Evolutionary conservation across 2,329 filamentous ascomycete genomes (phyloP).

Genomic region (Diaporthe longicolla): DNA sequence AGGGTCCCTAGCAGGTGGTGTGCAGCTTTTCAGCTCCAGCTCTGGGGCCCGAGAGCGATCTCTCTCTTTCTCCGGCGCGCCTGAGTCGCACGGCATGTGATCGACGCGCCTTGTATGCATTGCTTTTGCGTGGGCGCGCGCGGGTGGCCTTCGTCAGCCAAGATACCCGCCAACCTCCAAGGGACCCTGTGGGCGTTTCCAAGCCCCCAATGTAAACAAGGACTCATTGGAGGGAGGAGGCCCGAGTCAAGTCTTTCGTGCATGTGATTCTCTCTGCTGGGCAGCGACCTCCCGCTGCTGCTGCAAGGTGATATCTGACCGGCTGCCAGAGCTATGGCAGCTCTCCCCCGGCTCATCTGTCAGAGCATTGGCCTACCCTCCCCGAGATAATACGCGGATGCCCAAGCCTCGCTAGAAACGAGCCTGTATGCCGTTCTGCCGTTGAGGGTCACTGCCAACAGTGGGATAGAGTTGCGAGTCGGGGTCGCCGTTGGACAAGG

Average conservation of each 20-base stretch:
- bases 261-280: neutral
- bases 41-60: neutral
- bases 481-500: neutral
- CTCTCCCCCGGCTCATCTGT: neutral
- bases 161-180: neutral
- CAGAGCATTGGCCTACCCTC: neutral
- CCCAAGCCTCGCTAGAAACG: neutral
- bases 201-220: neutral
- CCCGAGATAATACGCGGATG: neutral
- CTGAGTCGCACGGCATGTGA: slow-evolving; percentile 2
- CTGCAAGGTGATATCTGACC: slow-evolving; percentile 1
- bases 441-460: neutral
- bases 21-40: neutral
- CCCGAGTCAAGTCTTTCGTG: neutral
- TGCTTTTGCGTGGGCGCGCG: neutral
- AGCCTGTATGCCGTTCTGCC: neutral
- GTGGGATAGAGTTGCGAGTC: neutral
- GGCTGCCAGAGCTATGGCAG: neutral
- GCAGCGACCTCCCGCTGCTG: neutral
- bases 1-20: neutral
- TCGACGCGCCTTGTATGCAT: neutral
- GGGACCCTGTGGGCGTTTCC: neutral
- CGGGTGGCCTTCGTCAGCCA: neutral
- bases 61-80: neutral
- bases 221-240: neutral